Base-by-base conservation (phyloP, 345 rosid genomes). In the Hypericum androsaemum region DNA sequence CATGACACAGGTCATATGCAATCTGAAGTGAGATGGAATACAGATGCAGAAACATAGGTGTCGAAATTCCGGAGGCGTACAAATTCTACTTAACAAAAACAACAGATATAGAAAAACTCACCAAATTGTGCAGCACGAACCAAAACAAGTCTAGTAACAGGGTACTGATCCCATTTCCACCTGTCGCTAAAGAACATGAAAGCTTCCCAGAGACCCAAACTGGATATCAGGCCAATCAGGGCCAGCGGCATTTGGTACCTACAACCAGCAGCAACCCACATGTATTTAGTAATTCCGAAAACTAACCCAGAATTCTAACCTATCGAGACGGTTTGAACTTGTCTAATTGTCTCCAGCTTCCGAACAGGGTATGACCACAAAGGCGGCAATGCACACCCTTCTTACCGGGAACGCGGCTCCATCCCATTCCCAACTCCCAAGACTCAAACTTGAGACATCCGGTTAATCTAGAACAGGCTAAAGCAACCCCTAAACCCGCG, bases 161-260 rank as follows among this genome's bases (percentile, higher is more conserved):
- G 90, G 50, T 72, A 73, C 11, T 67, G 69, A 58, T 85, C 82
- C 68, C 80, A 83, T 12, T 69, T 74, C 94, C 88, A 92, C 51
- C 56, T 75, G 28, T 78, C 80, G 63, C 74, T 75, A 47, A 82
- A 70, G 66, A 80, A 80, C 73, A 75, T 85, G 78, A 92, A 78
- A 32, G 76, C 43, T 60, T 88, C 97, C 98, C 97, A 92, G 51
- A 92, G 64, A 6, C 82, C 95, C 78, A 92, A 80, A 67, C 95
- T 74, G 52, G 82, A 79, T 50, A 85, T 41, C 71, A 92, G 67
- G 53, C 96, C 97, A 50, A 78, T 69, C 50, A 92, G 87, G 43
- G 98, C 86, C 54, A 85, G 75, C 10, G 95, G 97, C 88, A 88
- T 86, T 68, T 88, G 97, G 70, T 92, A 92, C 71, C 97, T 88